Evolutionary conservation across 2,329 filamentous ascomycete species (phyloP).

Genomic region (Trichoderma sp.): DNA sequence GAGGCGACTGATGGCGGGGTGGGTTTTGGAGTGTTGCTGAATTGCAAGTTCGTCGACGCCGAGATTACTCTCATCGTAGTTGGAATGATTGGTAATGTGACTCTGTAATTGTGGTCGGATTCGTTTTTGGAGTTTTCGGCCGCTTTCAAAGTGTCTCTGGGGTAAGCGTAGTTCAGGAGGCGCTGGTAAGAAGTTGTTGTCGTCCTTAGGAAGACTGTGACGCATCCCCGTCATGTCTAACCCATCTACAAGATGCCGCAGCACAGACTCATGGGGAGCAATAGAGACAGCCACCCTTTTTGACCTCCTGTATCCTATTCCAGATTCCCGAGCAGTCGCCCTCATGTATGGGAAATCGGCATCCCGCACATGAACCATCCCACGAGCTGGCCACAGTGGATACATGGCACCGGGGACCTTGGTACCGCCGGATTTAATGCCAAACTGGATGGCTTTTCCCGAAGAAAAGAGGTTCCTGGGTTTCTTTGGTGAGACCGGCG

Average conservation of each 20-base stretch:
- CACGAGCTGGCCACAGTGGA: conserved; percentile 71
- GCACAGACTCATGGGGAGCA: conserved; percentile 44
- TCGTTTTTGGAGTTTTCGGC: conserved; percentile 52
- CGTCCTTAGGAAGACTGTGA: conserved; percentile 32
- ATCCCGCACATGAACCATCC: conserved; percentile 64
- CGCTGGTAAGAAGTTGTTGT: conserved; percentile 46
- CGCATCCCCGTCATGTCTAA: conserved; percentile 34
- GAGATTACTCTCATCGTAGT: conserved; percentile 24
- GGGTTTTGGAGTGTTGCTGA: conserved; percentile 35
- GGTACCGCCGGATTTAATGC: conserved; percentile 46
- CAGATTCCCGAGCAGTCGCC: neutral
- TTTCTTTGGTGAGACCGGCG: conserved; percentile 54
- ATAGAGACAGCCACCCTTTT: conserved; percentile 51
- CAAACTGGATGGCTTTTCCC: conserved; percentile 41
- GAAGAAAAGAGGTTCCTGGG: conserved; percentile 34
- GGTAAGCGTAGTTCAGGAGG: conserved; percentile 56
- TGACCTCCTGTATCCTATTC: conserved; percentile 43
- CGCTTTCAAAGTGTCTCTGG: conserved; percentile 58
- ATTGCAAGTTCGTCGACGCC: conserved; percentile 41
- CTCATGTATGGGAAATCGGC: conserved; percentile 13
- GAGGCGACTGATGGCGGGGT: conserved; percentile 61
- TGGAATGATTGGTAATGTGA: conserved; percentile 6
- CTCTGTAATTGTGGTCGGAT: conserved; percentile 50
- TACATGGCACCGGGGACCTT: conserved; percentile 68
- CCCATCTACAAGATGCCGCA: conserved; percentile 34